A percentile compares a stretch with the other conserved stretches of the same genome.
Evolutionary conservation across 1,284 basidiomycete genomes (phyloP).

Genomic region (Rhodotorula sp.): DNA sequence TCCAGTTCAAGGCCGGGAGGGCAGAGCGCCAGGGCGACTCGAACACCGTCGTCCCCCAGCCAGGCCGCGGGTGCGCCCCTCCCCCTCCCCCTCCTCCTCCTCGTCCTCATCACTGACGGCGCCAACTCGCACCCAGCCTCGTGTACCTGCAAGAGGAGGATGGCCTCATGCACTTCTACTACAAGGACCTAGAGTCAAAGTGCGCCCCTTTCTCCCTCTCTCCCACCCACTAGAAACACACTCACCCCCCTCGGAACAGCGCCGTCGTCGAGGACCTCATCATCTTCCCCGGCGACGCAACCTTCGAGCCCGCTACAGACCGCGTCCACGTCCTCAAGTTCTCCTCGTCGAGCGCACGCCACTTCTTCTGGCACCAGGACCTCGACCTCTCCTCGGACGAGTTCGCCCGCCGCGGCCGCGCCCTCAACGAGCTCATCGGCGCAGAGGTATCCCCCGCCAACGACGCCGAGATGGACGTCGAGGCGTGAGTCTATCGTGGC

Average conservation of each 20-base stretch:
- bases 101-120: background rate
- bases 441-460: constrained; percentile 24
- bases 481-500: constrained; percentile 34
- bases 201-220: background rate
- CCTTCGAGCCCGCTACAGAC: constrained; percentile 33
- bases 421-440: constrained; percentile 47
- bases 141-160: constrained; percentile 45
- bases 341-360: constrained; percentile 44
- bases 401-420: constrained; percentile 13
- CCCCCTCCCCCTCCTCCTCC: background rate
- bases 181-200: constrained; percentile 39
- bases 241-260: background rate
- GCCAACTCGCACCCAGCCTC: constrained; percentile 8
- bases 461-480: constrained; percentile 36
- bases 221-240: background rate
- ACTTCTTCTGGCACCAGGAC: constrained; percentile 49
- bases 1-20: constrained; percentile 46
- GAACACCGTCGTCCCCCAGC: constrained; percentile 44
- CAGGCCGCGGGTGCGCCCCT: constrained; percentile 43
- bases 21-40: constrained; percentile 42
- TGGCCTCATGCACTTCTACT: constrained; percentile 47
- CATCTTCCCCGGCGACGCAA: constrained; percentile 44
- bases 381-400: constrained; percentile 35
- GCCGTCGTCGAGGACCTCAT: constrained; percentile 42
- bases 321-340: constrained; percentile 49